A percentile compares a stretch with the other conserved stretches of the same genome.
phyloP scores from a whole-genome alignment of 2,329 filamentous ascomycete species.

The Trichothecium roseum region DNA sequence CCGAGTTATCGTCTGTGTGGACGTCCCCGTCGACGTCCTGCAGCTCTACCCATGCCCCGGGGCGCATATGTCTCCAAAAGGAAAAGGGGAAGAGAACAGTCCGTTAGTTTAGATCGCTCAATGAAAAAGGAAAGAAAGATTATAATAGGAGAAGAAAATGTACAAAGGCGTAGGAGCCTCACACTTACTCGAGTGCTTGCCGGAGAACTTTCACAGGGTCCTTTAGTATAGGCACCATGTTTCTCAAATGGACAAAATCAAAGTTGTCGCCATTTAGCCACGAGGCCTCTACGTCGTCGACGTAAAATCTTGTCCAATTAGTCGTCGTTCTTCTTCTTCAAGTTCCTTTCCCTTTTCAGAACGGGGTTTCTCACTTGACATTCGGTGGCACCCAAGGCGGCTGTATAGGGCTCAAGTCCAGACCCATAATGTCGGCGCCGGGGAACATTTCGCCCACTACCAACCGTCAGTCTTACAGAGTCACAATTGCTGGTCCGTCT shows the following conservation, averaged over 20 bases:
- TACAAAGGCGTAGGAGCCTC: not conserved
- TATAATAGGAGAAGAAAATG: too few relatives aligned
- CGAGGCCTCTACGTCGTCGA: slow-evolving; percentile 46
- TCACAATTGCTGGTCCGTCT: not conserved
- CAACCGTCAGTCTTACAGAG: not conserved
- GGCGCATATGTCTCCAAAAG: slow-evolving; percentile 20
- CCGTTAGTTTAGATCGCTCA: not conserved
- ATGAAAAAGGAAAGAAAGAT: not conserved
- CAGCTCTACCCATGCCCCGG: slow-evolving; percentile 42
- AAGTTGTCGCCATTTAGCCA: slow-evolving; percentile 44
- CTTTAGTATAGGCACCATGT: slow-evolving; percentile 38
- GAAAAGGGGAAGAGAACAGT: too few relatives aligned
- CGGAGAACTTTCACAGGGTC: slow-evolving; percentile 37
- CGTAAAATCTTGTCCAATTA: slow-evolving; percentile 49
- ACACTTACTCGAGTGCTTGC: slow-evolving; percentile 20
- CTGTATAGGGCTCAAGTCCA: slow-evolving; percentile 38
- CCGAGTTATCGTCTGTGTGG: slow-evolving; percentile 32
- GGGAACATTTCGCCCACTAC: slow-evolving; percentile 36
- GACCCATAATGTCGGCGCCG: slow-evolving; percentile 29
- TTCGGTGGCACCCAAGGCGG: slow-evolving; percentile 45
- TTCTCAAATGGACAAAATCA: slow-evolving; percentile 44
- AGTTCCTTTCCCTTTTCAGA: too few relatives aligned
- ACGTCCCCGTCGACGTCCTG: slow-evolving; percentile 32
- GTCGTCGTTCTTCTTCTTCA: too few relatives aligned
- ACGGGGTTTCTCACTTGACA: slow-evolving; percentile 26